Evolutionary conservation across 2,329 filamentous ascomycete species (phyloP).

Genomic region (Cadophora sp.): DNA sequence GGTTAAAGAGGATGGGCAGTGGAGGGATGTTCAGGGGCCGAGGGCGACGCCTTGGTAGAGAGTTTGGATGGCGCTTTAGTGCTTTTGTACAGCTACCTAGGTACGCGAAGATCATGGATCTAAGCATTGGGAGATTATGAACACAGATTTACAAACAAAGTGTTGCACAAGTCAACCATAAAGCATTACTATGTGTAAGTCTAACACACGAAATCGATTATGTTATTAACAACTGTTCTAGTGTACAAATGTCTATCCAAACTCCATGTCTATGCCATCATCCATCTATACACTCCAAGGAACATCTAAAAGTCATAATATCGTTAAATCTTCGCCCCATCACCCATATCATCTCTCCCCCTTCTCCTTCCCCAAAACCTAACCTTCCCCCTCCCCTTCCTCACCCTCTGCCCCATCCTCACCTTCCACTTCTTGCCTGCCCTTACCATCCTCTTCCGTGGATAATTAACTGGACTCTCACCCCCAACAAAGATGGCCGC

Average conservation of each 20-base stretch:
- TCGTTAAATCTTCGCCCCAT: neutral
- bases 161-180: too few relatives aligned
- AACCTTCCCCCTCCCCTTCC: constrained; percentile 17
- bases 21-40: constrained; percentile 43
- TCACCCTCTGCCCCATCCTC: constrained; percentile 38
- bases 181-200: too few relatives aligned
- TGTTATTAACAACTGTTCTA: too few relatives aligned
- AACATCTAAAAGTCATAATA: neutral
- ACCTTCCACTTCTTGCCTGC: constrained; percentile 53
- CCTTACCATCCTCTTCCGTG: constrained; percentile 50
- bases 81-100: too few relatives aligned
- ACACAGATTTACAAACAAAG: too few relatives aligned
- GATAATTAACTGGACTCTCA: constrained; percentile 59
- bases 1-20: constrained; percentile 42
- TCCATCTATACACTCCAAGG: neutral
- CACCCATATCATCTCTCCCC: constrained; percentile 5
- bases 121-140: too few relatives aligned
- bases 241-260: neutral
- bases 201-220: too few relatives aligned
- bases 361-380: neutral
- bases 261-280: neutral
- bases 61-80: neutral
- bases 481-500: constrained; percentile 57
- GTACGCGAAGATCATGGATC: too few relatives aligned
- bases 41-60: constrained; percentile 42